A percentile compares a stretch with the other conserved stretches of the same genome.
Evolutionary conservation across 768 basidiomycete species (phyloP).

Genomic region (Mrakia hoshinonis): DNA sequence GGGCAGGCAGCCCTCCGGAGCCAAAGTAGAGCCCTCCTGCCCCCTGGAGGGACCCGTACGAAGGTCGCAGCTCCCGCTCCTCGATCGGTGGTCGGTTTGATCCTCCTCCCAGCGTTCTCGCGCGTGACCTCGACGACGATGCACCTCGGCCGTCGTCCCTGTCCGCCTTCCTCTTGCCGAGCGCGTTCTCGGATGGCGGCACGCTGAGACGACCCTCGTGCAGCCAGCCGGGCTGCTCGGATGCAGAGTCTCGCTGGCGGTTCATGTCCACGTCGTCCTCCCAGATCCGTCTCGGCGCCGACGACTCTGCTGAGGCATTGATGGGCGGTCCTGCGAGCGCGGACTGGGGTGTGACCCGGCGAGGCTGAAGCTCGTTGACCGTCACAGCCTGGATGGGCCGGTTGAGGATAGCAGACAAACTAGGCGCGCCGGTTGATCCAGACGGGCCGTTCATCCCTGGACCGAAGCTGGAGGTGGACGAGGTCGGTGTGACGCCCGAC

Average conservation of each 20-base stretch:
- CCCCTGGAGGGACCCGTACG: neutral
- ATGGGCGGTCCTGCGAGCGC: neutral
- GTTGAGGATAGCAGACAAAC: conserved; percentile 1
- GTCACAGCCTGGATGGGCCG: neutral
- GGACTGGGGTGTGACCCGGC: neutral
- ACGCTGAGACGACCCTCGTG: neutral
- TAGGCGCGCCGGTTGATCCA: neutral
- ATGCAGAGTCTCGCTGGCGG: neutral
- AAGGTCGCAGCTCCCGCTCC: conserved; percentile 2
- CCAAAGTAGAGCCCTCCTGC: neutral
- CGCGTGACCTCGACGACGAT: conserved; percentile 1
- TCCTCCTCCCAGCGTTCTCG: conserved; percentile 22
- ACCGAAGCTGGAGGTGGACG: neutral
- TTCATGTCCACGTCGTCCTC: conserved; percentile 2
- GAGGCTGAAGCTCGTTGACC: conserved; percentile 3
- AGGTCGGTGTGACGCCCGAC: neutral
- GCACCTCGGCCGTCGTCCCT: neutral
- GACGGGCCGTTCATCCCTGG: neutral
- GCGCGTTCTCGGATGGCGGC: neutral
- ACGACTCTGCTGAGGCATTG: too few species aligned
- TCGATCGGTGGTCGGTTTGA: neutral
- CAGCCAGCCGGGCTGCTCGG: conserved; percentile 5
- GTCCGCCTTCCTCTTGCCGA: conserved; percentile 24
- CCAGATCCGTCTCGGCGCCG: conserved; percentile 6
- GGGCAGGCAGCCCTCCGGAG: neutral